A percentile compares a stretch with the other conserved stretches of the same genome.
Conservation (phyloP, 306 rosid genomes). For the Luffa acutangula region DNA sequence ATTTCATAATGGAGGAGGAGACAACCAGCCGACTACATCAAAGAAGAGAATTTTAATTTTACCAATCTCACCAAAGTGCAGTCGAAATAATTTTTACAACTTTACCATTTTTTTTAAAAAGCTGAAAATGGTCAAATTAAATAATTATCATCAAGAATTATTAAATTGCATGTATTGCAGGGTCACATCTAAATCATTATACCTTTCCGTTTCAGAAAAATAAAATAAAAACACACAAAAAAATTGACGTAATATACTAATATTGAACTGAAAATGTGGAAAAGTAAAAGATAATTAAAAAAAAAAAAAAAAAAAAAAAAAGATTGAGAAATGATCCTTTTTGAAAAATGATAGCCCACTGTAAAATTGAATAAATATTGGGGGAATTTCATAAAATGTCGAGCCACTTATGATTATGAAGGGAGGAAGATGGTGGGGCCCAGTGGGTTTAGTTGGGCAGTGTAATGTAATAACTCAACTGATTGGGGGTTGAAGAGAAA, state of each 20-base stretch:
- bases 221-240: background rate
- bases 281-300: background rate
- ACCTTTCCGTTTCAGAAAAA: background rate
- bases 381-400: background rate
- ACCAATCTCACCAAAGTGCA: background rate
- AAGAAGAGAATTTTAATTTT: background rate
- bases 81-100: background rate
- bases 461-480: background rate
- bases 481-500: background rate
- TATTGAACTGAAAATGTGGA: background rate
- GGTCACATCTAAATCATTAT: background rate
- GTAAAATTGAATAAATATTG: background rate
- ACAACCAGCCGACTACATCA: background rate
- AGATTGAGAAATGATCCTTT: background rate
- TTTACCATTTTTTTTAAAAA: background rate
- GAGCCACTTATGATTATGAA: background rate
- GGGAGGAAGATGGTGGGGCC: background rate
- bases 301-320: background rate
- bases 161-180: constrained; percentile 1
- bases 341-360: background rate
- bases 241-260: background rate
- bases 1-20: background rate
- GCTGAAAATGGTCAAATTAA: background rate
- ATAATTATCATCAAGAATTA: background rate
- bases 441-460: background rate